phyloP scores from a whole-genome alignment of 225 moss, liverwort and hornwort genomes.

The Pseudoscleropodium purum region DNA sequence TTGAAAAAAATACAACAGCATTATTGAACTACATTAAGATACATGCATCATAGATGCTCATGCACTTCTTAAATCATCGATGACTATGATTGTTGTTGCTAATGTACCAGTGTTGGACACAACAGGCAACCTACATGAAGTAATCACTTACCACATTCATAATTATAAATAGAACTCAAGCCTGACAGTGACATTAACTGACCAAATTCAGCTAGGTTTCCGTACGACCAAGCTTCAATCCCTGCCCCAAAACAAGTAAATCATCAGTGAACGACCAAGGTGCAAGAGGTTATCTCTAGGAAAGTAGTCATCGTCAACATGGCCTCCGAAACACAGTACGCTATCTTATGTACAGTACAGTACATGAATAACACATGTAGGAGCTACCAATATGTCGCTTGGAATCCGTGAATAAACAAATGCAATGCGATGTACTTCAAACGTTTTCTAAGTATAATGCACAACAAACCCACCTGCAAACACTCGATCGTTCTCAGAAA shows the following conservation, averaged over 20 bases:
- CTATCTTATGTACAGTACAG: background rate
- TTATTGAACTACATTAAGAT: background rate
- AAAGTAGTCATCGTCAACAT: background rate
- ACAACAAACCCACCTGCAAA: slow-evolving; percentile 49
- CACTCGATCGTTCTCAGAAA: slow-evolving; percentile 74
- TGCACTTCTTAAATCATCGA: background rate
- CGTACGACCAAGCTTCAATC: slow-evolving; percentile 65
- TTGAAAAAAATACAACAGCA: background rate
- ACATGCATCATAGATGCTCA: background rate
- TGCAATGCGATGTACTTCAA: background rate
- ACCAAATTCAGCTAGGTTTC: slow-evolving; percentile 69
- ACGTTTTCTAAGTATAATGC: background rate
- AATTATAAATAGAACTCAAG: slow-evolving; percentile 78
- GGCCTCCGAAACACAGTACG: background rate
- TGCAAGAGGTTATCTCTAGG: background rate
- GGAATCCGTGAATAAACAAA: background rate
- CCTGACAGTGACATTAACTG: slow-evolving; percentile 81
- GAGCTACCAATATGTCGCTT: background rate
- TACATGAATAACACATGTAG: background rate
- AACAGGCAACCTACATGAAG: background rate
- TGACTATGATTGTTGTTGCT: background rate
- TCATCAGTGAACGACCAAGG: background rate
- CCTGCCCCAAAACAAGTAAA: slow-evolving; percentile 37
- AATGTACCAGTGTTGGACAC: background rate
- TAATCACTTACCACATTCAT: slow-evolving; percentile 78